Evolutionary conservation across 1,284 basidiomycete species (phyloP), one percentile per base, ranked within the genome.

Genomic region (Spongiforma sp.): DNA sequence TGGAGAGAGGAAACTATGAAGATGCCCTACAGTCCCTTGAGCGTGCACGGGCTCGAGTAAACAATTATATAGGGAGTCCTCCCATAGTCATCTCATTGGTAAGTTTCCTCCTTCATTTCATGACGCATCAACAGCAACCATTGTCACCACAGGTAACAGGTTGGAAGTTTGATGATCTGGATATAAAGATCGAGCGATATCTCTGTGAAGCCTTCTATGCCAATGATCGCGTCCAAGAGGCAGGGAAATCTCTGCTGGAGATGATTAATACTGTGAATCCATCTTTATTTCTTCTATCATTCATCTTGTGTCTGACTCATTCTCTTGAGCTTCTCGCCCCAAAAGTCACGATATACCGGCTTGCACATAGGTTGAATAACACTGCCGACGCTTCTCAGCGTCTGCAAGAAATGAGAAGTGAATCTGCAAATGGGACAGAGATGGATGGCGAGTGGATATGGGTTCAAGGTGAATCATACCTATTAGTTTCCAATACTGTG

Each of bases 151-250:
- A 61, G 60, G 59, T 61, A 54, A 24, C 32, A 3, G 57, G 57
- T 2, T 65, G 63, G 63, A 50, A 26, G 5, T 65, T 64, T 15
- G 43, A 62, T 48, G 1, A 28, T 34, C 48, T 66, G 5, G 15
- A 30, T 6, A 17, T 48, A n/a, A 57, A 3, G 3, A 37, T 62
- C 30, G 37, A 4, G n/a, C 56, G 12, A 5, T 15, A 2, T 10
- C 28, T 63, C 2, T 63, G 64, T 34, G 61, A 63, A 41, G 43
- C 62, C 19, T 14, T 62, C 9, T 33, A 14, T 54, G 15, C 32
- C 4, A 24, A 21, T 4, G 57, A 53, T 9, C 43, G 43, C 14
- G 19, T 4, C 4, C n/a, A 41, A 2, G 34, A 50, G 10, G 65
- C 48, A 15, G 10, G 12, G 1, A 30, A 59, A 8, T 60, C 8